These are phyloP conservation scores for Glonium stellatum DNA, from an alignment of 495 filamentous ascomycete species.

Conservation along the genomic window DNA sequence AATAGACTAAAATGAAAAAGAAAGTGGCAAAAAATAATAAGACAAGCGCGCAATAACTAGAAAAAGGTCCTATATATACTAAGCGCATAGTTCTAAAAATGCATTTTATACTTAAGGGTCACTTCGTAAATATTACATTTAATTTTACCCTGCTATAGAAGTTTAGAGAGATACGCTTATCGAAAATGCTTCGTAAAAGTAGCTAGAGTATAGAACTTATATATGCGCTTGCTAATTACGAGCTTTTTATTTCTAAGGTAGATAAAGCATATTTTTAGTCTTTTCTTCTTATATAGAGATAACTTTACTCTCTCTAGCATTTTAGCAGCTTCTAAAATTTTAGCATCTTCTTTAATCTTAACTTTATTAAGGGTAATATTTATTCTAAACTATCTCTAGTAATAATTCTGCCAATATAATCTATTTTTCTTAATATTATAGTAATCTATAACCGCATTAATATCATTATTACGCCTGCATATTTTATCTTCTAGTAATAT, in stretches of 20 bases:
- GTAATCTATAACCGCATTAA: background rate
- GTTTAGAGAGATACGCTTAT: background rate
- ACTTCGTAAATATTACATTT: background rate
- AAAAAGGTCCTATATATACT: background rate
- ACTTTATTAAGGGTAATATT: background rate
- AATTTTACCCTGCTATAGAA: background rate
- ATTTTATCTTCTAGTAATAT: background rate
- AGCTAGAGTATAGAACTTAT: background rate
- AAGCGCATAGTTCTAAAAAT: background rate
- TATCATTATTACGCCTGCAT: background rate
- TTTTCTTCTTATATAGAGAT: background rate
- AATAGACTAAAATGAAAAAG: no score
- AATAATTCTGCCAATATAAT: background rate
- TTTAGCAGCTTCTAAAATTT: background rate
- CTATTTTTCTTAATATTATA: background rate
- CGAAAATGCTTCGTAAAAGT: background rate
- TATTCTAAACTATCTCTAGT: background rate
- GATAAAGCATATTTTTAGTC: background rate
- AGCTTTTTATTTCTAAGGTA: background rate
- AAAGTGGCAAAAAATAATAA: no score
- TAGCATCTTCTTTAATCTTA: background rate
- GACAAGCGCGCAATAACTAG: no score
- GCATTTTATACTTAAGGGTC: background rate
- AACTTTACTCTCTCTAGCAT: no score
- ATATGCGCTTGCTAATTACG: background rate